Evolutionary conservation across 2,329 filamentous ascomycete species (phyloP).

Genomic region (Trichoderma hamatum): DNA sequence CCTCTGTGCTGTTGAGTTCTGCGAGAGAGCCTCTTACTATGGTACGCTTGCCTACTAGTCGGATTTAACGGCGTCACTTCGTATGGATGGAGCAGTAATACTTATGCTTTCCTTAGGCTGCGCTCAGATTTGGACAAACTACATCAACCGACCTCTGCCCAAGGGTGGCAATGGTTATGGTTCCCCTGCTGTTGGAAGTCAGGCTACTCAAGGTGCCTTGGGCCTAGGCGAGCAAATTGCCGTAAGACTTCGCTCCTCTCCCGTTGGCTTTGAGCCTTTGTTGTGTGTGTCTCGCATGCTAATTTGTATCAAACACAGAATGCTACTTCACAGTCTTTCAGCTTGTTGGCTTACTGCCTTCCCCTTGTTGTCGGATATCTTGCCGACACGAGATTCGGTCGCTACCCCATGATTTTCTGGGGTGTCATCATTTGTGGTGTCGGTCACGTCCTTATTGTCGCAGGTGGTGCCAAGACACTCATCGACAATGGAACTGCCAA

Average conservation of each 20-base stretch:
- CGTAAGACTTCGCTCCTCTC: constrained; percentile 20
- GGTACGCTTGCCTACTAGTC: constrained; percentile 49
- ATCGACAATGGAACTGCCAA: constrained; percentile 51
- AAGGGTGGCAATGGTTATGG: constrained; percentile 51
- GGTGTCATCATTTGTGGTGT: constrained; percentile 69
- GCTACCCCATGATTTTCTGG: constrained; percentile 71
- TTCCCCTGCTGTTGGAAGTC: constrained; percentile 44
- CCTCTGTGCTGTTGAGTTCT: constrained; percentile 62
- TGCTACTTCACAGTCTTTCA: constrained; percentile 51
- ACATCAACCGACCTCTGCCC: constrained; percentile 63
- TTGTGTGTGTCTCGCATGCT: background rate
- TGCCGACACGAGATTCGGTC: constrained; percentile 70
- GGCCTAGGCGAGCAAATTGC: constrained; percentile 51
- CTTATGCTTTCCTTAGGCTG: constrained; percentile 27
- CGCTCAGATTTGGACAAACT: constrained; percentile 51
- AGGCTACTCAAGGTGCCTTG: constrained; percentile 60
- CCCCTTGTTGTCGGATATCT: constrained; percentile 59
- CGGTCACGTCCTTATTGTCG: constrained; percentile 69
- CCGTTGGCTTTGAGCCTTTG: constrained; percentile 35
- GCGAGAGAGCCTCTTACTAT: constrained; percentile 64
- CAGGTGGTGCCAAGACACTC: constrained; percentile 55
- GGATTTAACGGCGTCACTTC: constrained; percentile 41
- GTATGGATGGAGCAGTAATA: background rate
- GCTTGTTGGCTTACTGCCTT: constrained; percentile 59
- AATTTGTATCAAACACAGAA: constrained; percentile 27